Conservation (phyloP, 228 moss, liverwort and hornwort species). For the Sphagnum fallax region DNA sequence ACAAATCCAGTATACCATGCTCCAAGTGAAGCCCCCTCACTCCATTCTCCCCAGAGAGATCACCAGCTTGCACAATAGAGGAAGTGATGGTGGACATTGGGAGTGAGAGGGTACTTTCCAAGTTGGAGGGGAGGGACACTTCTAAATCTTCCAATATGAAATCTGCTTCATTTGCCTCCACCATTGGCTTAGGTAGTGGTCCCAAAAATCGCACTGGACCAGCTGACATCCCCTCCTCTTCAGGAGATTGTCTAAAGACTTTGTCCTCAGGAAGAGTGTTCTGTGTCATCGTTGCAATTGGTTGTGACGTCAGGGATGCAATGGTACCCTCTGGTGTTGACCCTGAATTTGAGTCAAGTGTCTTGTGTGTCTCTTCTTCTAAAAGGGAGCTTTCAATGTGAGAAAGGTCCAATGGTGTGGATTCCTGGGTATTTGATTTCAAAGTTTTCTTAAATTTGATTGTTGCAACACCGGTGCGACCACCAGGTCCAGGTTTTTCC, state of each 20-base stretch:
- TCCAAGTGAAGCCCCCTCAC: constrained; percentile 33
- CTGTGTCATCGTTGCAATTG: not conserved
- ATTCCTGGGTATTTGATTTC: constrained; percentile 1
- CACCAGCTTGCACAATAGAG: constrained; percentile 20
- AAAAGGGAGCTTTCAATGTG: constrained; percentile 1
- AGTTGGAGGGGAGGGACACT: constrained; percentile 70
- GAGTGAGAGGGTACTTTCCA: constrained; percentile 49
- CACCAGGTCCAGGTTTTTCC: constrained; percentile 55
- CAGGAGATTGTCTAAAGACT: constrained; percentile 1
- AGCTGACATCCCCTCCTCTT: constrained; percentile 3
- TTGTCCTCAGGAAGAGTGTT: not conserved
- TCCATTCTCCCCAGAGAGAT: constrained; percentile 24
- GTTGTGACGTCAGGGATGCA: not conserved
- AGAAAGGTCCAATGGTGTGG: constrained; percentile 5
- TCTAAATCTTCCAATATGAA: constrained; percentile 92
- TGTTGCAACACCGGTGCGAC: constrained; percentile 55
- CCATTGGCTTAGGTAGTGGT: constrained; percentile 67
- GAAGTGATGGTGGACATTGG: constrained; percentile 40
- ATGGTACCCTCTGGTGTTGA: constrained; percentile 4
- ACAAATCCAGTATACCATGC: constrained; percentile 45
- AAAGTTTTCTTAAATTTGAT: constrained; percentile 71
- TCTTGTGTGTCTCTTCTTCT: constrained; percentile 9
- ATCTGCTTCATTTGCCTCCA: constrained; percentile 95
- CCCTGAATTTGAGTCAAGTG: not conserved
- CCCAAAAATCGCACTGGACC: constrained; percentile 1